These are phyloP conservation scores for Cryptococcus amylolentus DNA, from an alignment of 1,284 basidiomycete species.

Conservation along the genomic window DNA sequence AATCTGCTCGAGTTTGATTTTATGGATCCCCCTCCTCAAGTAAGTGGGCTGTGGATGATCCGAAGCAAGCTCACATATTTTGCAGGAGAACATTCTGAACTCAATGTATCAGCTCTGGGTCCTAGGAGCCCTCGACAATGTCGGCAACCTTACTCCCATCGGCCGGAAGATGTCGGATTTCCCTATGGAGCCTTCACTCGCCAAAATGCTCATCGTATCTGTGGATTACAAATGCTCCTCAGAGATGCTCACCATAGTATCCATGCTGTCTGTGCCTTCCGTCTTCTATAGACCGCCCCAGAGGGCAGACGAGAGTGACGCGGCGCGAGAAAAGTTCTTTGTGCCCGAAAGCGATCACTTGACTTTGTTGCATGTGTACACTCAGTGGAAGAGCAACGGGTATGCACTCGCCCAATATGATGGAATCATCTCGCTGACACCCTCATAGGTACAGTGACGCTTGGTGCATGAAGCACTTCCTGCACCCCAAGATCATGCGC, in stretches of 20 bases:
- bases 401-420: conserved; percentile 46
- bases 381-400: conserved; percentile 95
- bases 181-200: conserved; percentile 95
- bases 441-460: conserved; percentile 72
- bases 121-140: conserved; percentile 91
- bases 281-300: conserved; percentile 96
- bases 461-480: conserved; percentile 91
- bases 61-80: background rate
- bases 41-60: conserved; percentile 3
- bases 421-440: conserved; percentile 6
- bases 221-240: conserved; percentile 88
- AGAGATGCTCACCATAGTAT: conserved; percentile 97
- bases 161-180: conserved; percentile 98
- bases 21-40: conserved; percentile 84
- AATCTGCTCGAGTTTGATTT: conserved; percentile 98
- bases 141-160: conserved; percentile 87
- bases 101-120: conserved; percentile 99
- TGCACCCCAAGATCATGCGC: conserved; percentile 91
- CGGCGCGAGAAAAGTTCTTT: conserved; percentile 95
- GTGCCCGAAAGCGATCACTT: conserved; percentile 97
- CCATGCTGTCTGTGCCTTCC: conserved; percentile 95
- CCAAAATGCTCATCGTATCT: conserved; percentile 96
- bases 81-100: conserved; percentile 84
- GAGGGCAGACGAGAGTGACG: conserved; percentile 91
- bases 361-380: conserved; percentile 92